Evolutionary conservation across 495 filamentous ascomycete genomes (phyloP).

Genomic region (Podospora pseudoanserina): DNA sequence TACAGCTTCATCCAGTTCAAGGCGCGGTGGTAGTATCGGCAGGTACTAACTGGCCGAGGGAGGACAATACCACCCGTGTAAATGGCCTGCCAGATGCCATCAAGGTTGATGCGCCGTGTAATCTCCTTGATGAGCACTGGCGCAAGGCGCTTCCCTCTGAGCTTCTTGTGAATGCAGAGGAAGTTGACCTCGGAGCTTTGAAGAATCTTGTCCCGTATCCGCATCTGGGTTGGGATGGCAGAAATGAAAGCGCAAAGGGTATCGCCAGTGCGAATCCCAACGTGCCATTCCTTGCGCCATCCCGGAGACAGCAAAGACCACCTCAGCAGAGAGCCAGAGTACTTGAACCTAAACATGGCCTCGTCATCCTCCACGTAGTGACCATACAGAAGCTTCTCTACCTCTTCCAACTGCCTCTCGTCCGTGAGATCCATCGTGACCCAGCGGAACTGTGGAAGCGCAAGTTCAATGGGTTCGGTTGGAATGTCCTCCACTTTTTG

Average conservation of each 20-base stretch:
- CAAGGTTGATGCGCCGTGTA: constrained; percentile 79
- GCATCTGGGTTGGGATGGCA: constrained; percentile 77
- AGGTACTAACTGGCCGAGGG: constrained; percentile 85
- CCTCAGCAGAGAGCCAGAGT: constrained; percentile 80
- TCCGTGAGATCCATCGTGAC: constrained; percentile 77
- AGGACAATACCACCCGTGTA: constrained; percentile 90
- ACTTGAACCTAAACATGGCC: constrained; percentile 95
- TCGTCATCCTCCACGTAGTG: constrained; percentile 97
- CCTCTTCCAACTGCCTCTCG: constrained; percentile 62
- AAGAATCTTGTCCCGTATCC: constrained; percentile 70
- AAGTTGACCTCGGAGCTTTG: constrained; percentile 93
- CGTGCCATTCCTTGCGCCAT: constrained; percentile 95
- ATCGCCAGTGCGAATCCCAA: constrained; percentile 77
- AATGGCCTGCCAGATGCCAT: constrained; percentile 85
- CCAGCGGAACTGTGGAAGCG: constrained; percentile 83
- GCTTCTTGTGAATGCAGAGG: constrained; percentile 95
- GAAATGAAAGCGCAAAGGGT: constrained; percentile 94
- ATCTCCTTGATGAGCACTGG: constrained; percentile 97
- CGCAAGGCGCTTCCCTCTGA: constrained; percentile 84
- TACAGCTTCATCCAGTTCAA: constrained; percentile 94
- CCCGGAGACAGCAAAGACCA: constrained; percentile 94
- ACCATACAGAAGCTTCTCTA: constrained; percentile 81
- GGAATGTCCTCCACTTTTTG: constrained; percentile 73
- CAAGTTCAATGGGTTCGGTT: constrained; percentile 60
- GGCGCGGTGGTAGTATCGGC: constrained; percentile 88